These are phyloP conservation scores for Mycena rosella DNA, from an alignment of 768 basidiomycete species.

Conservation along the genomic window DNA sequence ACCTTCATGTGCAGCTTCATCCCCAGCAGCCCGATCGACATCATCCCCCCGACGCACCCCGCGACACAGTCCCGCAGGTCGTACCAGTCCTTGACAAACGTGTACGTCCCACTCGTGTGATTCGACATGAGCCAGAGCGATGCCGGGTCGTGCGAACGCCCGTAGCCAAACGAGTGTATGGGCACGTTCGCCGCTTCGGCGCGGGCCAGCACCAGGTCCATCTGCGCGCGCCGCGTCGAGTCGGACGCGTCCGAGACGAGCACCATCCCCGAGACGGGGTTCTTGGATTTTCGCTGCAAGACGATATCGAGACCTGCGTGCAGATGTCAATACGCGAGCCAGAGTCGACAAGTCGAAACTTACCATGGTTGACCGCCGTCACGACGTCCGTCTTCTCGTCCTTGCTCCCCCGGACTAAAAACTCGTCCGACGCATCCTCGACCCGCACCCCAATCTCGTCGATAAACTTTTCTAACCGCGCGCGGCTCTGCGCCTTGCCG, in stretches of 20 bases:
- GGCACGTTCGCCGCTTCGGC: slow-evolving; percentile 97
- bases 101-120: slow-evolving; percentile 97
- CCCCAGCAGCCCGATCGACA: slow-evolving; percentile 92
- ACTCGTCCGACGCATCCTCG: slow-evolving; percentile 60
- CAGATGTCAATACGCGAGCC: slow-evolving; percentile 3
- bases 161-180: slow-evolving; percentile 97
- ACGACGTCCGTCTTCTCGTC: slow-evolving; percentile 98
- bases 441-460: slow-evolving; percentile 69
- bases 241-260: slow-evolving; percentile 95
- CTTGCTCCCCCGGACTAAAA: slow-evolving; percentile 78
- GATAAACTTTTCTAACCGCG: slow-evolving; percentile 81
- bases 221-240: slow-evolving; percentile 92
- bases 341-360: slow-evolving; percentile 32
- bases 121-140: slow-evolving; percentile 99
- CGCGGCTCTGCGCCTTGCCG: slow-evolving; percentile 76
- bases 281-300: slow-evolving; percentile 92
- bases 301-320: slow-evolving; percentile 88
- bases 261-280: slow-evolving; percentile 91
- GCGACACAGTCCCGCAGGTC: slow-evolving; percentile 93
- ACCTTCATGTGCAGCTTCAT: slow-evolving; percentile 98
- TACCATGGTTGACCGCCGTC: slow-evolving; percentile 97
- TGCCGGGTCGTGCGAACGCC: slow-evolving; percentile 96
- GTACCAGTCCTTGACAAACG: slow-evolving; percentile 98
- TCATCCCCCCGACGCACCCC: slow-evolving; percentile 95
- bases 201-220: slow-evolving; percentile 97